Conservation (phyloP, 805 yeast genomes). For the Hanseniaspora thailandica region DNA sequence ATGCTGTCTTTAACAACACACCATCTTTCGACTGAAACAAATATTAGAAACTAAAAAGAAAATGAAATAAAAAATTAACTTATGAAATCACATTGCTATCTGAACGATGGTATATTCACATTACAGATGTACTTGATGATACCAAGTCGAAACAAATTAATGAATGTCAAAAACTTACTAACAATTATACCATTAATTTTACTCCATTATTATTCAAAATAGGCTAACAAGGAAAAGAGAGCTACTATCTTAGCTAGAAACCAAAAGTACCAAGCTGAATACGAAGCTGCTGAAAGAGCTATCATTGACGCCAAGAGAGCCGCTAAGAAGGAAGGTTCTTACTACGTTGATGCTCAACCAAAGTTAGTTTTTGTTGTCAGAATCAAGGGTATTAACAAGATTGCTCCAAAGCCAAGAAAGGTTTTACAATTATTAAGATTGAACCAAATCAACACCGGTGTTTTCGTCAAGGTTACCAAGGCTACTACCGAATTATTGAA, state of each 20-base stretch:
- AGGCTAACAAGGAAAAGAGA: slow-evolving; percentile 46
- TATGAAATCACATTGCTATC: slow-evolving; percentile 15
- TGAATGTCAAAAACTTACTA: slow-evolving; percentile 2
- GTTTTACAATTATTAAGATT: slow-evolving; percentile 88
- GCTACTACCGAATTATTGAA: slow-evolving; percentile 86
- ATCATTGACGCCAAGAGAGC: slow-evolving; percentile 78
- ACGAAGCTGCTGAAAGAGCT: slow-evolving; percentile 84
- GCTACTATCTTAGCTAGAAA: slow-evolving; percentile 81
- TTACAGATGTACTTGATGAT: neutral
- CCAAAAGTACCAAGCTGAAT: slow-evolving; percentile 92
- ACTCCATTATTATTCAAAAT: slow-evolving; percentile 9
- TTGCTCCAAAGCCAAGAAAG: slow-evolving; percentile 99
- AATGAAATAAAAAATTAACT: neutral
- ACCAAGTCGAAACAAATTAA: neutral
- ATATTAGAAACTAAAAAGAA: neutral
- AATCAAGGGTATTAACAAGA: slow-evolving; percentile 98
- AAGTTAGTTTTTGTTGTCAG: slow-evolving; percentile 92
- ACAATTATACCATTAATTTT: slow-evolving; percentile 7
- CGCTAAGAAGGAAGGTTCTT: slow-evolving; percentile 86
- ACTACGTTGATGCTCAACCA: slow-evolving; percentile 90
- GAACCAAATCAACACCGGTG: slow-evolving; percentile 90
- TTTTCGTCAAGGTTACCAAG: slow-evolving; percentile 88
- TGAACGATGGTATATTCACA: neutral
- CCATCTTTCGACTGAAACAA: slow-evolving; percentile 64
- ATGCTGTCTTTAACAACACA: slow-evolving; percentile 57